phyloP scores from a whole-genome alignment of 331 rosid species.

The Quercus tomentella region DNA sequence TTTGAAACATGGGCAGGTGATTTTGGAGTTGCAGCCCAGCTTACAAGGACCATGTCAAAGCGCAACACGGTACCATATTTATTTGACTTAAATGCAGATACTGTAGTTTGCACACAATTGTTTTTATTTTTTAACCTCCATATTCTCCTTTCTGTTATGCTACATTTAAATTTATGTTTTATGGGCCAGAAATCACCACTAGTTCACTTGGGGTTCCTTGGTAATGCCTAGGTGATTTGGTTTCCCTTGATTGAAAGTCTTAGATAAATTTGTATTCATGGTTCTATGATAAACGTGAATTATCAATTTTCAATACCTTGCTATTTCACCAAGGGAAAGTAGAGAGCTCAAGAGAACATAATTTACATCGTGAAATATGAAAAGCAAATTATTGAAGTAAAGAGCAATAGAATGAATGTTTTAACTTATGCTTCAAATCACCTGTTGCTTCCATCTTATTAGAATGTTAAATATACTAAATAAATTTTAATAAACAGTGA shows the following conservation, averaged over 20 bases:
- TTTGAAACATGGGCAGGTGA: constrained; percentile 66
- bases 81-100: not conserved
- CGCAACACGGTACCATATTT: constrained; percentile 73
- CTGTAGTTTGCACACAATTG: not conserved
- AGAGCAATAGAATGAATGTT: too few relatives aligned
- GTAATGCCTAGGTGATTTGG: not conserved
- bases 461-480: too few relatives aligned
- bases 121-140: not conserved
- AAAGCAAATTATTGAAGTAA: too few relatives aligned
- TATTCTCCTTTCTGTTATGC: too few relatives aligned
- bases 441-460: too few relatives aligned
- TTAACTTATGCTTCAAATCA: too few relatives aligned
- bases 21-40: constrained; percentile 99
- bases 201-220: not conserved
- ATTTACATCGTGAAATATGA: too few relatives aligned
- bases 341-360: not conserved
- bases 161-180: not conserved
- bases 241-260: not conserved
- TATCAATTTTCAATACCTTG: not conserved
- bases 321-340: not conserved
- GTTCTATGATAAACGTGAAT: not conserved
- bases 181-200: not conserved
- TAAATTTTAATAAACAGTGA: not conserved
- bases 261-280: not conserved
- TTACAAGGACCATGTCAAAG: constrained; percentile 99